Evolutionary conservation across 75 land plant species (phyloP), one percentile per base, ranked within the genome.

Genomic region (Pinus taeda): DNA sequence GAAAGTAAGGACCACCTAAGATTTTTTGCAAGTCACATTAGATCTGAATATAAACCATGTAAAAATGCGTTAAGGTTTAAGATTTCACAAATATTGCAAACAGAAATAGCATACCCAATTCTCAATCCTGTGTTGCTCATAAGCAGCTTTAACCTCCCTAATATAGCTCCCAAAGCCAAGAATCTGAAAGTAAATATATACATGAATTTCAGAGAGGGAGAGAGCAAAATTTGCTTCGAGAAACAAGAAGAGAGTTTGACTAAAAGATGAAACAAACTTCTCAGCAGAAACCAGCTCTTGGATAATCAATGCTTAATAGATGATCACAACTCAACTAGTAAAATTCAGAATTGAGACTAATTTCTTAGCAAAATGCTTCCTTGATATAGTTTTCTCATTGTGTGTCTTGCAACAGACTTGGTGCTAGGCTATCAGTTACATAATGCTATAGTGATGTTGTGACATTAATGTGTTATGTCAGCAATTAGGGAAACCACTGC

Each of bases 141-240:
- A 85, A 11, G 86, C 86, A 57, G 86, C 86, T 78, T 83, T 76
- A 42, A 85, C 86, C 57, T 85, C 86, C 39, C 74, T 81, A 55
- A 85, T 78, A 37, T 85, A 85, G 57, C 79, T 86, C 64, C 86
- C 86, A 79, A 85, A 85, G 37, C 86, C 86, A 56, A 85, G 73
- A 65, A 83, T 65, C 86, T 85, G 81, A 59, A 24, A 69, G 42
- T 20, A 4, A 39, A 53, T 39, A 69, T 69, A 42, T 1, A 42
- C 11, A 20, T 69, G 12, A 69, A 42, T 12, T 39, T 5, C 1
- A 49, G 55, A 49, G 12, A 9, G 12, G 4, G 49, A 18, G n/a
- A n/a, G n/a, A n/a, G n/a, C n/a, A n/a, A n/a, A n/a, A n/a, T n/a
- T n/a, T n/a, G n/a, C n/a, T n/a, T n/a, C n/a, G n/a, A n/a, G 72